Evolutionary conservation across 176 grass and related monocot genomes (phyloP).

Genomic region (Dendrocalamus sinicus): DNA sequence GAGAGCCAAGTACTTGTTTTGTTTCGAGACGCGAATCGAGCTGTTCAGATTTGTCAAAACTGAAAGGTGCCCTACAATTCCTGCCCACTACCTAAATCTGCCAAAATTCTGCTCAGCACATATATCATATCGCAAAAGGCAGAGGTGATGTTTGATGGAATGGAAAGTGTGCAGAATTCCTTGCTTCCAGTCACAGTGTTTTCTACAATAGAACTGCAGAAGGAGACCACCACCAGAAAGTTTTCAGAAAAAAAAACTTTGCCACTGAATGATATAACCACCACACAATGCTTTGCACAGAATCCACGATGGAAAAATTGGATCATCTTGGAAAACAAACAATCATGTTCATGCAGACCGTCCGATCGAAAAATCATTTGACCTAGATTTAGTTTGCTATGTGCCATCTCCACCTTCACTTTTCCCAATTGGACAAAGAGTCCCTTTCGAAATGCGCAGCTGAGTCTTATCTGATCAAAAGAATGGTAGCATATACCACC

Average conservation of each 20-base stretch:
- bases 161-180: conserved; percentile 30
- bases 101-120: background rate
- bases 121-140: conserved; percentile 3
- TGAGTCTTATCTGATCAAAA: conserved; percentile 37
- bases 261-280: background rate
- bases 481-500: conserved; percentile 30
- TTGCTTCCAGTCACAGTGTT: conserved; percentile 23
- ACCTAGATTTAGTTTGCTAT: background rate
- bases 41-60: background rate
- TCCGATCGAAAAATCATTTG: background rate
- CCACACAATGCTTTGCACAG: background rate
- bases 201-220: conserved; percentile 19
- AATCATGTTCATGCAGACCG: background rate
- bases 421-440: conserved; percentile 4
- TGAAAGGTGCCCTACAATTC: conserved; percentile 19
- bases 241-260: background rate
- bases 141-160: conserved; percentile 33
- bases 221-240: conserved; percentile 1
- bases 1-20: background rate
- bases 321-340: background rate
- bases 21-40: background rate
- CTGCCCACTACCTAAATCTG: conserved; percentile 34
- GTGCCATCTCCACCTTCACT: background rate
- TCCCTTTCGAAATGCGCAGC: conserved; percentile 34
- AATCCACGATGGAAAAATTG: background rate